A percentile compares a stretch with the other conserved stretches of the same genome.
Conservation (phyloP, 148 eudicot species). For the Fagopyrum esculentum region DNA sequence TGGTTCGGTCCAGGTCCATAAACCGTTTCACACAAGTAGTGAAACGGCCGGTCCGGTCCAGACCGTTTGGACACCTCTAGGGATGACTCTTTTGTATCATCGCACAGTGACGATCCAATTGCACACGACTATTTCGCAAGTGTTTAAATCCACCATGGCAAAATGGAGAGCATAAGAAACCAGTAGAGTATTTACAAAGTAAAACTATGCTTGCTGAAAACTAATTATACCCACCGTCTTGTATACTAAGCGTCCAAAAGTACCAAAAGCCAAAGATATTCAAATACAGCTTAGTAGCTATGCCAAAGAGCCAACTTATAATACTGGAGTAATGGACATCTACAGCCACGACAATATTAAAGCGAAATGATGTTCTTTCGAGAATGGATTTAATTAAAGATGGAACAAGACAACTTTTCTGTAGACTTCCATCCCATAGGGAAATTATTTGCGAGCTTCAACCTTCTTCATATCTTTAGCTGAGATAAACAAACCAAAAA, state of each 20-base stretch:
- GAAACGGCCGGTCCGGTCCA: too few relatives aligned
- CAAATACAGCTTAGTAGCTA: background rate
- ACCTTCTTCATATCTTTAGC: constrained; percentile 91
- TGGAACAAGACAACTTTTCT: background rate
- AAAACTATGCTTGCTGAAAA: background rate
- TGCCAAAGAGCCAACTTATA: background rate
- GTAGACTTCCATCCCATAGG: constrained; percentile 5
- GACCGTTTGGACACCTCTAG: too few relatives aligned
- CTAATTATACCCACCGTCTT: background rate
- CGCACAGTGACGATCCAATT: too few relatives aligned
- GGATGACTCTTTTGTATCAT: too few relatives aligned
- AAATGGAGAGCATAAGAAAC: background rate
- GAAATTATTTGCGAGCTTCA: constrained; percentile 67
- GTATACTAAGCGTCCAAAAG: background rate
- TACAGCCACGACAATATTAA: background rate
- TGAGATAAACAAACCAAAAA: constrained; percentile 20
- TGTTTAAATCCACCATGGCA: background rate
- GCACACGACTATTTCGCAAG: too few relatives aligned
- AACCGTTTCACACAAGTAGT: too few relatives aligned
- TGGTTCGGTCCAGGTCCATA: too few relatives aligned
- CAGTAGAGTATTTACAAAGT: background rate
- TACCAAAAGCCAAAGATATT: background rate
- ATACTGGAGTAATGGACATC: background rate
- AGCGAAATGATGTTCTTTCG: background rate
- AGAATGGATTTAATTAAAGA: background rate